Evolutionary conservation across 2,329 filamentous ascomycete genomes (phyloP), one percentile per base, ranked within the genome.

Genomic region (Alternaria ethzedia): DNA sequence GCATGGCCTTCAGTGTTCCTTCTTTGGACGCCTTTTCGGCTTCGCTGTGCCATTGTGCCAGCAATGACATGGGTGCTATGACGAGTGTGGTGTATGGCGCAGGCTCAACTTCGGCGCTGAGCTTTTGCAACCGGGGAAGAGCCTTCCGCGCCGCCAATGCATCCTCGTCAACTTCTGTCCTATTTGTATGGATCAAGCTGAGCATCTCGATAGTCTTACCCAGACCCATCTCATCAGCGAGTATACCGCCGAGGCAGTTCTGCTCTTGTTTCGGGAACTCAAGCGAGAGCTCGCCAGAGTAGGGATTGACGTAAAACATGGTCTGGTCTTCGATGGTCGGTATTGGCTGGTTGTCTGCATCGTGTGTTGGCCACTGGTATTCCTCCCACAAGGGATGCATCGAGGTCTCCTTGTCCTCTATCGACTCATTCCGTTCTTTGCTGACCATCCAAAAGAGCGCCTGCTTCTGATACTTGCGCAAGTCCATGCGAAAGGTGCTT

Each of bases 201-300:
- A 99, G 88, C 94, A 99, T 98, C 76, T 99, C 95, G 57, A 99
- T 98, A 0, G 96, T 99, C 83, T 99, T 99, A 32, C 96, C 96
- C 2, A 99, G 84, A 50, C 96, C 96, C 96, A 99, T 99, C 80
- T 98, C 92, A 74, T 99, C 96, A 9, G 96, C 96, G 45, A 99
- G 83, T 61, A 99, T 92, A 6, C 96, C 96, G 47, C 96, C 96
- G 0, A 97, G 84, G 70, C 96, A 99, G 76, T 96, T 93, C 75
- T 98, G 96, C 73, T 98, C 93, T 76, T 99, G 96, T 3, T 89
- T 88, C 1, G 96, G 96, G 69, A 99, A 99, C 6, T 97, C 89
- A 0, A 98, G 83, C 2, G 94, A 96, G 56, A 99, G 83, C 70
- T 98, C 95, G 9, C 96, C 96, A 7, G 94, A 97, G 78, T 99